Percentiles rank a stretch among this genome's conserved stretches.
phyloP scores from a whole-genome alignment of 148 eudicot species.

The Amaranthus cruentus region DNA sequence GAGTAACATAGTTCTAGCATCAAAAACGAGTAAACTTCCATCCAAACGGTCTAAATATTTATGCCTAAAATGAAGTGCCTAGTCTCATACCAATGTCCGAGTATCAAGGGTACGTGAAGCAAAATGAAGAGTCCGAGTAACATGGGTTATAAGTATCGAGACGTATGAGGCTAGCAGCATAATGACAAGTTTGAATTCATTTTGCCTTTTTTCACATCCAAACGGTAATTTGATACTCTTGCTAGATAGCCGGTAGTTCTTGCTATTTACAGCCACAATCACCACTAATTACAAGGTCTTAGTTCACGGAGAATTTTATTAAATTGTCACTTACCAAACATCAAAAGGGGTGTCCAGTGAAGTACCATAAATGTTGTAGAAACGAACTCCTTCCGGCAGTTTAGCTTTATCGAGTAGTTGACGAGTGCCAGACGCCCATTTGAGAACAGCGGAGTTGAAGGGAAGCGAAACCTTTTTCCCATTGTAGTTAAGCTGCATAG shows the following conservation, averaged over 20 bases:
- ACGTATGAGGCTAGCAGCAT: not conserved
- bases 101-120: too few species aligned
- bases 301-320: not conserved
- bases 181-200: not conserved
- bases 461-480: conserved; percentile 75
- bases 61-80: too few species aligned
- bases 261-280: not conserved
- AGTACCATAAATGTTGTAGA: conserved; percentile 83
- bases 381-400: conserved; percentile 62
- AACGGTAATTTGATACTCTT: too few species aligned
- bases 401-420: conserved; percentile 52
- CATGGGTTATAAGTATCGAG: too few species aligned
- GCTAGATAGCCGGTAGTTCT: not conserved
- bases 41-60: too few species aligned
- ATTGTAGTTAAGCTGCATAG: conserved; percentile 53
- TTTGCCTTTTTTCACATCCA: not conserved
- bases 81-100: too few species aligned
- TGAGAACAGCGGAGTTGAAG: conserved; percentile 64
- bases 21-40: too few species aligned
- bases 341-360: conserved; percentile 88
- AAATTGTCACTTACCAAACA: conserved; percentile 59
- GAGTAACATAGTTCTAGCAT: too few species aligned
- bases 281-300: not conserved
- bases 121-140: too few species aligned
- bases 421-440: conserved; percentile 82